phyloP scores from a whole-genome alignment of 2,329 filamentous ascomycete species.

The Phaeosphaeria sp. region DNA sequence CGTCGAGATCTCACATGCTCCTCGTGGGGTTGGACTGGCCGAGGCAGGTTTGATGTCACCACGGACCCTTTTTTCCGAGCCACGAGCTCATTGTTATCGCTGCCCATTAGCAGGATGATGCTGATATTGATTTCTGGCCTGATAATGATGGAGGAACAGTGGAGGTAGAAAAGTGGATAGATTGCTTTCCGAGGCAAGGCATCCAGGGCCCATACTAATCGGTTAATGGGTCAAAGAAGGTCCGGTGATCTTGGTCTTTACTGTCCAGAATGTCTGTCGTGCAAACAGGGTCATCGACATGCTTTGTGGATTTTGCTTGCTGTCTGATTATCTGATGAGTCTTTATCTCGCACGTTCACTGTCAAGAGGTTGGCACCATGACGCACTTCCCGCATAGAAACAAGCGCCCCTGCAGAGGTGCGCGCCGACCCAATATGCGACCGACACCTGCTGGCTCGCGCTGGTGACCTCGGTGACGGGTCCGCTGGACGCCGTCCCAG shows the following conservation, averaged over 20 bases:
- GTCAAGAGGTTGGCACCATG: not conserved
- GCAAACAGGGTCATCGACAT: not conserved
- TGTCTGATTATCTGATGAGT: not conserved
- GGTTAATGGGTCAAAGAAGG: not conserved
- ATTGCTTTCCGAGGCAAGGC: not conserved
- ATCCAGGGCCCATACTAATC: not conserved
- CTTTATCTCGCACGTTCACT: not conserved
- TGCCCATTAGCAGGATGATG: not conserved
- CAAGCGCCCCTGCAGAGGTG: not conserved
- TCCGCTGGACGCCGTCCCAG: not conserved
- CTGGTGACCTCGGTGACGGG: not conserved
- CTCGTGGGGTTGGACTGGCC: not conserved
- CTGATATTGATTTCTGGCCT: not conserved
- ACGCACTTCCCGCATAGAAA: not conserved
- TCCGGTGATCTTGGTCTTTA: not conserved
- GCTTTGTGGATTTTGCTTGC: not conserved
- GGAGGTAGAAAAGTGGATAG: not conserved
- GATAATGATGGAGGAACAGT: not conserved
- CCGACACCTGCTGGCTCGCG: not conserved
- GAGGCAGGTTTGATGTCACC: not conserved
- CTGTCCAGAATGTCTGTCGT: not conserved
- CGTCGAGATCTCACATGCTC: not conserved
- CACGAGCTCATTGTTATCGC: not conserved
- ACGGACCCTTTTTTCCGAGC: not conserved
- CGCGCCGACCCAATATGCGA: conserved; percentile 3